Conservation (phyloP, 176 grass and related monocot genomes). For the Carex kokanica region DNA sequence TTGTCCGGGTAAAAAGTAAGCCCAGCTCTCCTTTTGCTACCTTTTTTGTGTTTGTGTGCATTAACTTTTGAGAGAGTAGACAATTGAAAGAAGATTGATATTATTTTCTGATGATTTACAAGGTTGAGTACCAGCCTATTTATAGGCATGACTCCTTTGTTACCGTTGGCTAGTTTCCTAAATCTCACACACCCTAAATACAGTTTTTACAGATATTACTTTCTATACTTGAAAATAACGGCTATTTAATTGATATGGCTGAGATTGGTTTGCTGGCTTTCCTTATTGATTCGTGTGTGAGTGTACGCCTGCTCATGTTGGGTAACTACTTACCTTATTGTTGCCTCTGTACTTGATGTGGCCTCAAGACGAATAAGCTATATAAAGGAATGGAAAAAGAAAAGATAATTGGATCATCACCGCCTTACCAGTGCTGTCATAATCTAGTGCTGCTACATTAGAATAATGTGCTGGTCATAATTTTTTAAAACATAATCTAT, state of each 20-base stretch:
- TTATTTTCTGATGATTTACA: too few relatives aligned
- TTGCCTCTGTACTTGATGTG: not conserved
- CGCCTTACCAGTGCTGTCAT: not conserved
- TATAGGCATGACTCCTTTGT: too few relatives aligned
- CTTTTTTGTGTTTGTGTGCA: slow-evolving; percentile 2
- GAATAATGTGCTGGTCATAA: not conserved
- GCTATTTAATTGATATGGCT: too few relatives aligned
- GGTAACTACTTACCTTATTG: not conserved
- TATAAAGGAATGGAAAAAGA: not conserved
- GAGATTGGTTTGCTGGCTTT: too few relatives aligned
- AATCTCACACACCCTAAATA: too few relatives aligned
- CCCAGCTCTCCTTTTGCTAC: slow-evolving; percentile 1
- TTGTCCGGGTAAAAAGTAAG: slow-evolving; percentile 43
- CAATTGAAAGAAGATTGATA: too few relatives aligned
- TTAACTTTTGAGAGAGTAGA: too few relatives aligned
- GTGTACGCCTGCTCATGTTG: not conserved
- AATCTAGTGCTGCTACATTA: not conserved
- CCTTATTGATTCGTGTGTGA: not conserved
- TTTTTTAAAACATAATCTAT: not conserved
- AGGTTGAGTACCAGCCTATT: too few relatives aligned
- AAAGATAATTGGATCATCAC: not conserved
- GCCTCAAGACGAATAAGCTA: not conserved
- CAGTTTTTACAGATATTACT: too few relatives aligned
- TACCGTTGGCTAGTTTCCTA: too few relatives aligned
- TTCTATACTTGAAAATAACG: too few relatives aligned